Evolutionary conservation across 2,329 filamentous ascomycete genomes (phyloP), one percentile per base, ranked within the genome.

Genomic region (Scortechinia acanthostroma): DNA sequence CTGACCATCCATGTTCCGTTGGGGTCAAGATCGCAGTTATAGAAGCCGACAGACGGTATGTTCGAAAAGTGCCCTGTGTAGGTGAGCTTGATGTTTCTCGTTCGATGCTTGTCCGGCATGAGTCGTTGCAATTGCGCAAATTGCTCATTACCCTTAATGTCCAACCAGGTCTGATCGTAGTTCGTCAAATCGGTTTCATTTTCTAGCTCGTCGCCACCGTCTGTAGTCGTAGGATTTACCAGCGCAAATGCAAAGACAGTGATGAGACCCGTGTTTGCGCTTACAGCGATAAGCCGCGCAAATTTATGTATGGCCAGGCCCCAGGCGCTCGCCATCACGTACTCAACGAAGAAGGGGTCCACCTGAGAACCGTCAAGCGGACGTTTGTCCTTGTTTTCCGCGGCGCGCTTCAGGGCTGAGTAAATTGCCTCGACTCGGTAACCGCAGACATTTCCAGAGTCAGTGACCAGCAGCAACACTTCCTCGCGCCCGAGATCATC

Each of bases 211-310:
- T 40, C 35, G 17, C 6, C 10, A 10, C 13, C 6, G 17, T 40
- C 17, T 19, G 14, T 17, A 40, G 35, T 15, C 14, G 35, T 40
- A 40, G 10, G 10, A 19, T 40, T 19, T 10, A 40, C 17, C 6
- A 43, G 42, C 14, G 42, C 42, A 21, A 23, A 23, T 6, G 77
- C 76, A 53, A 79, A 76, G 1, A 85, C 67, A 2, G 70, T 74
- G 21, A 86, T 73, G 15, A 66, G 55, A 19, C 70, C 68, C 0
- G 73, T 76, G 58, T 98, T 98, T 0, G 87, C 82, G 53, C 86
- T 88, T 30, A 94, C 83, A 1, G 91, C 93, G 50, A 98, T 85
- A 49, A 96, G 69, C 0, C 91, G 80, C n/a, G 88, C 88, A 50
- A 82, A 69, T 49, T 79, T 74, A 59, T 97, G 91, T 10, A 95